A percentile compares a stretch with the other conserved stretches of the same genome.
Evolutionary conservation across 73 alveolate species (phyloP).

Genomic region (Tetrahymena elliotti): DNA sequence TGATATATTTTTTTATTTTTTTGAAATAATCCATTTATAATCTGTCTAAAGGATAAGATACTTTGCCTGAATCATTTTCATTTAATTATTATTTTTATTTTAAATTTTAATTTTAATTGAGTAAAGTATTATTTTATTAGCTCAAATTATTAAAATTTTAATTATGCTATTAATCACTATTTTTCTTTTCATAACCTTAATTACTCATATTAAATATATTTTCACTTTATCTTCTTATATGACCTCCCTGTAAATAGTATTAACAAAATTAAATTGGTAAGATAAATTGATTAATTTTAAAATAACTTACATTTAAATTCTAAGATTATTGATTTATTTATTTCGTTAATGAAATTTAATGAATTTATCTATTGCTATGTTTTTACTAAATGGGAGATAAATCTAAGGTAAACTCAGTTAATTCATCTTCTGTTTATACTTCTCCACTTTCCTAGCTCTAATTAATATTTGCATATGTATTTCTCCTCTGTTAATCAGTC

Average conservation of each 20-base stretch:
- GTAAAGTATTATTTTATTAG: neutral
- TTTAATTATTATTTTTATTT: no score
- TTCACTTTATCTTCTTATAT: neutral
- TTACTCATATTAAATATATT: neutral
- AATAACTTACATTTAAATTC: neutral
- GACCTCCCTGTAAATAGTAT: neutral
- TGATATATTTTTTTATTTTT: neutral
- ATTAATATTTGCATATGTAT: neutral
- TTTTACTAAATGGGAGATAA: neutral
- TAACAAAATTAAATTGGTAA: no score
- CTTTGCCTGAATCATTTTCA: neutral
- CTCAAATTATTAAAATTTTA: no score
- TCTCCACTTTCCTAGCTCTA: neutral
- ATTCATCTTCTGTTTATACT: neutral
- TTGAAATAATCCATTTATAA: neutral
- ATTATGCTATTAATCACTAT: no score
- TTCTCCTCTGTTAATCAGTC: neutral
- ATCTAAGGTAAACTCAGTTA: neutral
- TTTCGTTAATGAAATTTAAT: neutral
- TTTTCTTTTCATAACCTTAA: no score
- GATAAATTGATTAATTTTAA: no score
- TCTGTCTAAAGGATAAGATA: neutral
- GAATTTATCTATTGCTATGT: neutral
- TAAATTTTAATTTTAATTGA: no score
- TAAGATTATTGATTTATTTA: neutral